Percentiles rank a stretch among this genome's conserved stretches.
phyloP scores from a whole-genome alignment of 805 yeast species.

The Maudiozyma saulgeensis region DNA sequence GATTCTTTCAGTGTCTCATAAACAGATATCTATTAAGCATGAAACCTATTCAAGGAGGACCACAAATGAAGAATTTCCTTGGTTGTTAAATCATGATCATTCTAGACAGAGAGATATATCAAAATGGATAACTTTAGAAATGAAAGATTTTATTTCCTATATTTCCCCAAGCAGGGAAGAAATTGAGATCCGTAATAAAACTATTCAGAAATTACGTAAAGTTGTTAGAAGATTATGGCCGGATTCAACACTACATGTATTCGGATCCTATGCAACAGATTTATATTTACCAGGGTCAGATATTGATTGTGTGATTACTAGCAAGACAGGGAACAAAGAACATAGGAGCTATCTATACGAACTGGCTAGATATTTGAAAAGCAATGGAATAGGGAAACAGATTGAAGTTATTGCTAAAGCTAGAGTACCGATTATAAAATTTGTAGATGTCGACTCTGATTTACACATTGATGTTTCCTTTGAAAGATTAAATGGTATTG shows the following conservation, averaged over 20 bases:
- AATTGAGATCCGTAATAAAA: constrained; percentile 52
- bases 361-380: constrained; percentile 59
- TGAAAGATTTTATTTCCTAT: constrained; percentile 73
- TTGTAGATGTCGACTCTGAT: constrained; percentile 59
- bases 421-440: constrained; percentile 89
- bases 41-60: background rate
- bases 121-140: constrained; percentile 81
- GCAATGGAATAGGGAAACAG: constrained; percentile 49
- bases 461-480: constrained; percentile 86
- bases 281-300: constrained; percentile 93
- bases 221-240: constrained; percentile 58
- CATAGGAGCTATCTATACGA: constrained; percentile 58
- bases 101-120: constrained; percentile 67
- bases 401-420: constrained; percentile 85
- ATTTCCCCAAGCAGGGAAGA: constrained; percentile 78
- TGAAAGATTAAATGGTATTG: constrained; percentile 73
- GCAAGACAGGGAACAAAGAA: constrained; percentile 48
- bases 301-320: constrained; percentile 81
- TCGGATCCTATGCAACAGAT: constrained; percentile 93
- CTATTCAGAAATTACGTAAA: constrained; percentile 51
- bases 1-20: background rate
- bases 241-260: constrained; percentile 69
- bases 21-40: too few relatives aligned
- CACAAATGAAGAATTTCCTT: constrained; percentile 39
- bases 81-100: constrained; percentile 74